Base-by-base conservation (phyloP, 139 green algal genomes). In the Desmodesmus armatus region DNA sequence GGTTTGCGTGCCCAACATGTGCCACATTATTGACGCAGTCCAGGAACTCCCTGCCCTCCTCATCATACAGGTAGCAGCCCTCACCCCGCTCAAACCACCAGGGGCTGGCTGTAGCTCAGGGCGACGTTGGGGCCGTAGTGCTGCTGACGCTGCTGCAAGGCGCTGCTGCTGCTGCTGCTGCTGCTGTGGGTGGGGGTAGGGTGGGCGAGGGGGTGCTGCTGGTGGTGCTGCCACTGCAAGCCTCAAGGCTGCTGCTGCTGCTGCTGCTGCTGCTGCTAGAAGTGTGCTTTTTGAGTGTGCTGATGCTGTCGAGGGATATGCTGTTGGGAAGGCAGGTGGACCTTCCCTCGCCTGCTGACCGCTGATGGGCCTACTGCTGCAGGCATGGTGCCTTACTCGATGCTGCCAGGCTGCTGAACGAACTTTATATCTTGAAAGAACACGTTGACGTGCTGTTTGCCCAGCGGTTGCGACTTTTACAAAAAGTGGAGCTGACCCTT, bases 1-100 rank as follows among this genome's bases (percentile, higher is more conserved):
- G 89, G 78, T 99, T 93, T 58, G 89, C 96, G 84, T 99, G 96
- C 0, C 96, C 96, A 35, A 98, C 87, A n/a, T 94, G 88, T 0
- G 94, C 88, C 15, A 96, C 94, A 69, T 96, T 96, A 88, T 96
- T 96, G n/a, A 92, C 87, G 40, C 87, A 92, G 74, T 95, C 93
- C 74, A 96, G 86, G 85, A 95, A 96, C 21, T 83, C 33, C 5
- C 76, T 65, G 9, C 91, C 92, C 6, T 90, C 72, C 0, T 83
- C 70, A 73, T 95, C 91, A 75, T 93, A 95, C 62, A 97, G 69
- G 43, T 92, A 86, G 7, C 77, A 84, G 27, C 91, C 94, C 25
- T 77, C 25, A 2, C 90, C 94, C 0, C 85, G 74, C n/a, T n/a
- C n/a, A n/a, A 27, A 96, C 90, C 0, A 97, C 91, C 53, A 89